These are phyloP conservation scores for Paraurostyla sp. DNA, from an alignment of 73 alveolate species.

Conservation along the genomic window DNA sequence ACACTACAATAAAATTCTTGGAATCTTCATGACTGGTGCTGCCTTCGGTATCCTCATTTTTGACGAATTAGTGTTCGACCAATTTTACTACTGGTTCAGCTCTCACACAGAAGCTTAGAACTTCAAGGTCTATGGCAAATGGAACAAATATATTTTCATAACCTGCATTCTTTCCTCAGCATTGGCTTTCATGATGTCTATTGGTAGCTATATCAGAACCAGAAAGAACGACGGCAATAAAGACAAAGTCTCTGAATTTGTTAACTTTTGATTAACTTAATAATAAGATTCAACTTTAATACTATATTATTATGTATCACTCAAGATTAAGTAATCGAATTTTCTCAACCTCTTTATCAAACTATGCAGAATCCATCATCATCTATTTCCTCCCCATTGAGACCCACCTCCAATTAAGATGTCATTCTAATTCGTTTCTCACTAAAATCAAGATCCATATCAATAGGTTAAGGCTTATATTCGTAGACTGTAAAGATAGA, in stretches of 20 bases:
- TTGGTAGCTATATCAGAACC: slow-evolving; percentile 4
- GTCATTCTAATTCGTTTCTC: neutral
- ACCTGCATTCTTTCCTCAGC: neutral
- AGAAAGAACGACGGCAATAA: slow-evolving; percentile 42
- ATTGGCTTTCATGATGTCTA: slow-evolving; percentile 10
- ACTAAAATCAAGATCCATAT: neutral
- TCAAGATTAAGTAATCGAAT: too few species aligned
- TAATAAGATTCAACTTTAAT: neutral
- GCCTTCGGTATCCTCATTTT: slow-evolving; percentile 23
- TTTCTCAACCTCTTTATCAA: neutral
- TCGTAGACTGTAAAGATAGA: slow-evolving; percentile 36
- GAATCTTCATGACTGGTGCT: slow-evolving; percentile 42
- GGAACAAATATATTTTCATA: slow-evolving; percentile 37
- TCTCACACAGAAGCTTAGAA: neutral
- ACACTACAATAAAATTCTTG: slow-evolving; percentile 17
- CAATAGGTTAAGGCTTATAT: neutral
- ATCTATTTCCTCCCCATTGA: neutral
- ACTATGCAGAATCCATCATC: slow-evolving; percentile 23
- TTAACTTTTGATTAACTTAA: neutral
- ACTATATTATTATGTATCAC: too few species aligned
- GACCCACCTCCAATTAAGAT: neutral
- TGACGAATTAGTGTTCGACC: slow-evolving; percentile 4
- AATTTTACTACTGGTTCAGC: slow-evolving; percentile 1
- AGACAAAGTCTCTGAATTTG: slow-evolving; percentile 40
- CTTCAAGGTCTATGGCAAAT: slow-evolving; percentile 13